These are phyloP conservation scores for Millerozyma miso DNA, from an alignment of 805 yeast species.

Conservation along the genomic window DNA sequence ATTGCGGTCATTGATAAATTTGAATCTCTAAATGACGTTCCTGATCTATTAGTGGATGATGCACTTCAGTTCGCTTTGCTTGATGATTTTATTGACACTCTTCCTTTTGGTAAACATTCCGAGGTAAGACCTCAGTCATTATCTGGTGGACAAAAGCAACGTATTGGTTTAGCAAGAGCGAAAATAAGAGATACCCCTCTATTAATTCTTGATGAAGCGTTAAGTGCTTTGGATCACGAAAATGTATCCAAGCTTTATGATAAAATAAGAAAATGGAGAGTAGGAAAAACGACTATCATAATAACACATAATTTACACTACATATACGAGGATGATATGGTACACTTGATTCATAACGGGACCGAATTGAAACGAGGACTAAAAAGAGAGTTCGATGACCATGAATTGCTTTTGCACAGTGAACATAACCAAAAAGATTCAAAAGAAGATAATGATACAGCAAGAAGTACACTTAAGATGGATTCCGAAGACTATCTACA, in stretches of 20 bases:
- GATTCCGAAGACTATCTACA: slow-evolving; percentile 8
- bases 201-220: slow-evolving; percentile 78
- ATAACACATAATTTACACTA: slow-evolving; percentile 73
- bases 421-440: not conserved
- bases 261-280: slow-evolving; percentile 56
- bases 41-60: slow-evolving; percentile 20
- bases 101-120: slow-evolving; percentile 57
- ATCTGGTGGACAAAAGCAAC: slow-evolving; percentile 91
- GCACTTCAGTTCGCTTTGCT: slow-evolving; percentile 55
- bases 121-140: slow-evolving; percentile 42
- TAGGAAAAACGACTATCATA: slow-evolving; percentile 68
- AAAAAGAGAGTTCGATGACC: not conserved
- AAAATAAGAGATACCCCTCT: slow-evolving; percentile 67
- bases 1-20: slow-evolving; percentile 38
- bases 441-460: not conserved
- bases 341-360: slow-evolving; percentile 49
- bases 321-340: slow-evolving; percentile 52
- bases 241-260: slow-evolving; percentile 44
- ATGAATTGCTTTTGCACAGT: not conserved
- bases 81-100: slow-evolving; percentile 40
- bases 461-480: not conserved
- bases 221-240: slow-evolving; percentile 70
- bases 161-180: slow-evolving; percentile 83
- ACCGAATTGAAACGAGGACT: slow-evolving; percentile 44
- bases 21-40: slow-evolving; percentile 14